Conservation (phyloP, 345 rosid genomes). For the Gossypioides kirkii region DNA sequence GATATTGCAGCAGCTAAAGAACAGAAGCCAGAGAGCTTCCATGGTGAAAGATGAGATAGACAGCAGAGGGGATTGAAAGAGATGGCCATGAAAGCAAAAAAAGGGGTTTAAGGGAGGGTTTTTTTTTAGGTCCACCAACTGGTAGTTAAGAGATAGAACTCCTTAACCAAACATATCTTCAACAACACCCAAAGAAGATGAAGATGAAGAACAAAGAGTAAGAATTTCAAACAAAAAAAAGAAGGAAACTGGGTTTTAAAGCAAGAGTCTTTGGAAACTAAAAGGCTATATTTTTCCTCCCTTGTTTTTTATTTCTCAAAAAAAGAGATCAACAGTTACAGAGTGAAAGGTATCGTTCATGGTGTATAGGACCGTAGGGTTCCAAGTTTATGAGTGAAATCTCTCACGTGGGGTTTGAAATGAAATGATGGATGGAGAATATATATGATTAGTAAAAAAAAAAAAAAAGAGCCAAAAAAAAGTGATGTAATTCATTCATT, state of each 20-base stretch:
- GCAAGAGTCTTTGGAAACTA: conserved; percentile 19
- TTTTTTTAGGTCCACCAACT: conserved; percentile 96
- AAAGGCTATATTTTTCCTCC: neutral
- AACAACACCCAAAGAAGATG: conserved; percentile 29
- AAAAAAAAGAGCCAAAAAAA: conserved; percentile 22
- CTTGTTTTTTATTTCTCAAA: neutral
- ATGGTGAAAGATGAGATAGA: conserved; percentile 48
- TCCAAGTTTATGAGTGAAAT: conserved; percentile 15
- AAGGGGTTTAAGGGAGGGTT: conserved; percentile 43
- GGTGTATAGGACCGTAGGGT: neutral
- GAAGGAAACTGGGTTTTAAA: conserved; percentile 27
- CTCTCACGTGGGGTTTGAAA: conserved; percentile 48
- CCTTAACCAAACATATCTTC: conserved; percentile 55
- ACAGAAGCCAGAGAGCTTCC: conserved; percentile 34
- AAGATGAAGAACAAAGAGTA: conserved; percentile 2
- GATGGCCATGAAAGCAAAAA: conserved; percentile 16
- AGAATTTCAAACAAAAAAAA: conserved; percentile 20
- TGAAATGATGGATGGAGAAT: conserved; percentile 36
- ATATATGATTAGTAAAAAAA: conserved; percentile 39
- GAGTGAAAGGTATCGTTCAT: conserved; percentile 17
- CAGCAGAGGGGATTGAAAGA: conserved; percentile 18
- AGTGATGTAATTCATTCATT: conserved; percentile 28
- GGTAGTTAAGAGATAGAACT: conserved; percentile 75
- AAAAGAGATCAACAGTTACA: conserved; percentile 9
- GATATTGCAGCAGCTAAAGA: conserved; percentile 42